phyloP scores from a whole-genome alignment of 139 green algal species.

The Desmodesmus armatus region DNA sequence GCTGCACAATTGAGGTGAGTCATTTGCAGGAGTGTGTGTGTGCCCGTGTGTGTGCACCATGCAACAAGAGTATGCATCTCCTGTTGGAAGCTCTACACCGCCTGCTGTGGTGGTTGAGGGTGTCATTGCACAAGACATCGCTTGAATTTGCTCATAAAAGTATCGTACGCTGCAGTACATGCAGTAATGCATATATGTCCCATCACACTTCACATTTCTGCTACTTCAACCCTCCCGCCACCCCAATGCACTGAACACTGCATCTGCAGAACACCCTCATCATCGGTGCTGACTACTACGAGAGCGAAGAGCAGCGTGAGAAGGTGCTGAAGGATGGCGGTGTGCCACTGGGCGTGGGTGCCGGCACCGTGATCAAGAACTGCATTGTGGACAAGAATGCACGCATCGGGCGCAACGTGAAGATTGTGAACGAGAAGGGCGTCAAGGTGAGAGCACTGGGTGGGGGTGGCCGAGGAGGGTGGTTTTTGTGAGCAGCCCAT shows the following conservation, averaged over 20 bases:
- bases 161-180: too few relatives aligned
- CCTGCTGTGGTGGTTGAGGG: neutral
- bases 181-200: too few relatives aligned
- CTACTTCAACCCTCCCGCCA: too few relatives aligned
- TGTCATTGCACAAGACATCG: too few relatives aligned
- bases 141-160: too few relatives aligned
- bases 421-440: constrained; percentile 62
- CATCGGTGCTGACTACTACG: constrained; percentile 99
- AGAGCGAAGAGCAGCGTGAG: constrained; percentile 85
- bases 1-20: constrained; percentile 66
- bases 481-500: too few relatives aligned
- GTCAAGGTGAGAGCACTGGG: neutral
- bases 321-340: constrained; percentile 71
- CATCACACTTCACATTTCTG: too few relatives aligned
- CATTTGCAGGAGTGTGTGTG: too few relatives aligned
- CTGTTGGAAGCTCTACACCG: neutral
- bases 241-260: too few relatives aligned
- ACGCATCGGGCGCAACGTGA: constrained; percentile 84
- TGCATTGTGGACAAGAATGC: constrained; percentile 99
- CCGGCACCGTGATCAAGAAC: constrained; percentile 84
- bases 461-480: too few relatives aligned
- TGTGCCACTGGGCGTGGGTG: constrained; percentile 95
- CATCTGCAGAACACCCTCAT: constrained; percentile 84
- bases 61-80: neutral
- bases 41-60: neutral